Evolutionary conservation across 1,139 yeast species (phyloP).

Genomic region (Candida neerlandica): DNA sequence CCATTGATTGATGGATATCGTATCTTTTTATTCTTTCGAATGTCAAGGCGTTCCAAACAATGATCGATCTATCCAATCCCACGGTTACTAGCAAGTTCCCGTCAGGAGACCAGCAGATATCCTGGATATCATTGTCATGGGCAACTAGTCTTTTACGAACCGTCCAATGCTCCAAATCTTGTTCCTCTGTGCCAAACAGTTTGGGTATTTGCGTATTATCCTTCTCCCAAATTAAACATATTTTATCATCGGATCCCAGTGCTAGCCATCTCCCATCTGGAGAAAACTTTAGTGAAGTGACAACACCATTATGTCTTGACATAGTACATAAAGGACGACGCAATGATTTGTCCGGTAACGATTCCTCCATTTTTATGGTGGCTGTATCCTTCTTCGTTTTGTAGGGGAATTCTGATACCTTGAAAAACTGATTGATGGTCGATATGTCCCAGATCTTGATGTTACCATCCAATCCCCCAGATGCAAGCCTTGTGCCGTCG

Average conservation of each 20-base stretch:
- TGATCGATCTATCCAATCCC: conserved; percentile 87
- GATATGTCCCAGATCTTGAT: conserved; percentile 87
- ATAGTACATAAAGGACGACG: conserved; percentile 71
- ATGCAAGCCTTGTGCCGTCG: conserved; percentile 83
- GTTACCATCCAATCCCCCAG: conserved; percentile 95
- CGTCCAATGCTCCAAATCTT: conserved; percentile 88
- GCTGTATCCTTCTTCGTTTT: conserved; percentile 6
- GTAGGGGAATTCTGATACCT: conserved; percentile 9
- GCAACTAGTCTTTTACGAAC: conserved; percentile 90
- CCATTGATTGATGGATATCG: conserved; percentile 93
- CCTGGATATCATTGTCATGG: conserved; percentile 96
- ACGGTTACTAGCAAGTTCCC: conserved; percentile 87
- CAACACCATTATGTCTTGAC: conserved; percentile 92
- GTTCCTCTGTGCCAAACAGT: conserved; percentile 53
- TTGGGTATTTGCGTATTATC: conserved; percentile 52
- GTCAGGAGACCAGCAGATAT: conserved; percentile 97
- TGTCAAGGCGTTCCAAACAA: conserved; percentile 91
- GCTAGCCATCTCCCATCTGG: conserved; percentile 92
- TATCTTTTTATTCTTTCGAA: conserved; percentile 87
- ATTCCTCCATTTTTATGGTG: conserved; percentile 4
- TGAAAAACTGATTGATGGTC: conserved; percentile 25
- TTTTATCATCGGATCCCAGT: conserved; percentile 93
- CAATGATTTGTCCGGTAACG: conserved; percentile 37
- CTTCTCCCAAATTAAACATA: conserved; percentile 88
- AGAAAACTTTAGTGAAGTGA: conserved; percentile 87